Evolutionary conservation across 2,329 filamentous ascomycete species (phyloP), one percentile per base, ranked within the genome.

Genomic region (Sarocladium brachiariae): DNA sequence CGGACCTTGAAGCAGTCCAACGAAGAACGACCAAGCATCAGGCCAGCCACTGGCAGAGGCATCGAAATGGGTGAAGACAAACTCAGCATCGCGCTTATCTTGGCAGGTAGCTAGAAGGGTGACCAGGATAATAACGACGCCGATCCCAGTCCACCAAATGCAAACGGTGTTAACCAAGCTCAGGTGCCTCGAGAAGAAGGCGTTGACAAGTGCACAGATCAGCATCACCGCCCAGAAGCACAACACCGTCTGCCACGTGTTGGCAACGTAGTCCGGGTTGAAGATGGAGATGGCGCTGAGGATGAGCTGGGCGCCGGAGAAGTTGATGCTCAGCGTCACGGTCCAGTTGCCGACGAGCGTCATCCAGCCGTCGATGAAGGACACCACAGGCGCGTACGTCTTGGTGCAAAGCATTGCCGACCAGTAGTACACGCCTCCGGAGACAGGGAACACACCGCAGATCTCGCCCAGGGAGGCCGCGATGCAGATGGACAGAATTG

Each of bases 351-450:
- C 84, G 31, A 83, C 83, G 50, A 84, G 78, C 54, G 83, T 85
- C 58, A 84, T 84, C 84, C 85, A 89, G 41, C 85, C 86, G 2
- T 84, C 86, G 52, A 84, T 76, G 73, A 84, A 89, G 41, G 81
- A 84, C 27, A 87, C 75, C 21, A 82, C 65, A 0, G 81, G 80
- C 23, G 79, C 77, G 72, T 77, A 86, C 49, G 65, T 68, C 56
- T 75, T 74, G 64, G 81, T 81, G 51, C 77, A 75, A 56, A 88
- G 74, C 59, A 80, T 71, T 51, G 84, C 83, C 4, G 83, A 84
- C 84, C 84, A 88, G 66, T 88, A 84, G 59, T 89, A 88, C 64
- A 84, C 76, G 25, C 78, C 82, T 56, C 78, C 78, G 13, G 77
- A 77, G 4, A 71, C 75, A 0, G 73, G 73, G 57, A 79, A 86